These are phyloP conservation scores for Elsinoe necatrix DNA, from an alignment of 2,329 filamentous ascomycete species.

Conservation along the genomic window DNA sequence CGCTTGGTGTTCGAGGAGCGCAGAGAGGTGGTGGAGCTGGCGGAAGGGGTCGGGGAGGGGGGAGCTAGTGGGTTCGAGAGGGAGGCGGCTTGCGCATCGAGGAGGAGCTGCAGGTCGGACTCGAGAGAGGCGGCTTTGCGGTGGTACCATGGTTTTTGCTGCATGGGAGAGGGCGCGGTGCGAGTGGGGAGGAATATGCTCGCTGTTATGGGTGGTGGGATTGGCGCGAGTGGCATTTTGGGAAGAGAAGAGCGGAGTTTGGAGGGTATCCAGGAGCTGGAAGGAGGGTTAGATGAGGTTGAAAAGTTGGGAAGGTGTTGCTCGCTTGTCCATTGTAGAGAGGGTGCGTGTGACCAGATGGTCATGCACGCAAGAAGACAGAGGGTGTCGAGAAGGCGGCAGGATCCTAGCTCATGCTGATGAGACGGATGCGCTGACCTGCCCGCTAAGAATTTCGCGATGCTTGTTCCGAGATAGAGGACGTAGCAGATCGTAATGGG, in stretches of 20 bases:
- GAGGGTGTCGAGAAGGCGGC: background rate
- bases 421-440: background rate
- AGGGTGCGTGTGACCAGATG: conserved; percentile 27
- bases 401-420: background rate
- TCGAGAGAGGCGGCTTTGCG: conserved; percentile 43
- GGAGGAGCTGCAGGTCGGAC: conserved; percentile 48
- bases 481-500: too few relatives aligned
- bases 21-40: conserved; percentile 20
- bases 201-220: conserved; percentile 30
- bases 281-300: background rate
- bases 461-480: too few relatives aligned
- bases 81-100: conserved; percentile 54
- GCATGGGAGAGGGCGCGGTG: background rate
- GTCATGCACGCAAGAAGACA: background rate
- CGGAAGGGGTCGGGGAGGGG: conserved; percentile 37
- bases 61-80: conserved; percentile 43
- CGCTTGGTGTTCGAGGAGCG: conserved; percentile 40
- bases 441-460: background rate
- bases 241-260: conserved; percentile 8
- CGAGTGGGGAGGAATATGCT: conserved; percentile 22
- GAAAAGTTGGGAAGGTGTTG: background rate
- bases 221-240: conserved; percentile 17
- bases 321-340: conserved; percentile 20
- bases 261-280: conserved; percentile 12
- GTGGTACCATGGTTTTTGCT: conserved; percentile 15